A percentile compares a stretch with the other conserved stretches of the same genome.
These are phyloP conservation scores for Wallemia ichthyophaga DNA, from an alignment of 1,284 basidiomycete genomes.

Conservation along the genomic window DNA sequence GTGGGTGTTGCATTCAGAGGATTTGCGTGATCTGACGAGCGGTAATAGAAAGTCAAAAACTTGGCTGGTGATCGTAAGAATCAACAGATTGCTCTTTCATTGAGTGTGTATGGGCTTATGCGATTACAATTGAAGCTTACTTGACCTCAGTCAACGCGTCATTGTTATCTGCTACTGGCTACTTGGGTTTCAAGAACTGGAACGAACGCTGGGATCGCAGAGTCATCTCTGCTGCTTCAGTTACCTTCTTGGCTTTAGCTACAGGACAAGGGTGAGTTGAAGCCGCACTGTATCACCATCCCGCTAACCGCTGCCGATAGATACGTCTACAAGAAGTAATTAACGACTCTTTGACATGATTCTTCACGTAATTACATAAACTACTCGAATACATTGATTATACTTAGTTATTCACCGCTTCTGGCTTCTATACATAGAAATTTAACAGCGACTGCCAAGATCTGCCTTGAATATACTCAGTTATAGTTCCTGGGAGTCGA, in stretches of 20 bases:
- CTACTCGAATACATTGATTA: too few species aligned
- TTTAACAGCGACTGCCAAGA: too few species aligned
- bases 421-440: too few species aligned
- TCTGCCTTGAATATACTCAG: too few species aligned
- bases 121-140: neutral
- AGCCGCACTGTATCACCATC: neutral
- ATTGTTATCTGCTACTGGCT: conserved; percentile 34
- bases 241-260: conserved; percentile 33
- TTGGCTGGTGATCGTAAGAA: neutral
- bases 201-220: conserved; percentile 35
- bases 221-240: conserved; percentile 29
- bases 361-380: neutral
- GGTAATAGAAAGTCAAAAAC: neutral
- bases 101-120: too few species aligned
- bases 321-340: neutral
- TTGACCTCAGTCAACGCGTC: conserved; percentile 30
- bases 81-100: neutral
- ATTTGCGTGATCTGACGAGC: too few species aligned
- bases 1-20: neutral
- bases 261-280: conserved; percentile 33
- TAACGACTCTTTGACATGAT: neutral
- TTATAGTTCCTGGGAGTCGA: too few species aligned
- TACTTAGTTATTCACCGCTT: too few species aligned
- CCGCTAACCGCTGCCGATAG: neutral
- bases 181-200: conserved; percentile 39